Base-by-base conservation (phyloP, 768 basidiomycete species). In the Hygrocybe punicea region DNA sequence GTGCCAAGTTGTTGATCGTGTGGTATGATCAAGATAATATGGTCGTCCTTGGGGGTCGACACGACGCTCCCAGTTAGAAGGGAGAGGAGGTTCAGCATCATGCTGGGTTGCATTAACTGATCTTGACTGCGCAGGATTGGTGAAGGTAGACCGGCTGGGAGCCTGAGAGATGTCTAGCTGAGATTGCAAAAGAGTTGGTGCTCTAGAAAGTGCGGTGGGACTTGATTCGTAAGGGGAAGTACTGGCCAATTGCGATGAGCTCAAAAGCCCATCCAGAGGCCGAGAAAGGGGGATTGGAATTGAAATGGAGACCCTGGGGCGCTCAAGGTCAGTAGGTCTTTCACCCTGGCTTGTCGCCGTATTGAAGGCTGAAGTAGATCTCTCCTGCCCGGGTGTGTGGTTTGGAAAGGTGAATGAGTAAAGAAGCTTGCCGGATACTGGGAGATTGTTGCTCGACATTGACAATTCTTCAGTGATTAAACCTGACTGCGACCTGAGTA, bases 21-120 rank as follows among this genome's bases (percentile, higher is more conserved):
- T 83, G 63, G 82, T 87, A 69, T 95, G 93, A 69, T 96, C 93
- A 57, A 95, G 91, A 67, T 89, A 94, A 71, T 95, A 95, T 21
- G 82, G 71, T 56, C 93, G 75, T 4, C 85, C 85, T 55, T 85
- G 81, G 19, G 78, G 76, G 67, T 93, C 92, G 47, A 79, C 75
- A 29, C 93, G 84, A 58, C 90, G 81, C 68, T 95, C 93, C 91
- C 91, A 95, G 4, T 91, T 90, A 21, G 75, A 69, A 0, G 92
- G 91, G 34, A 95, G 75, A 17, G 84, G 80, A 14, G 79, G 78
- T 17, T 83, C 81, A 47, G 81, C 77, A 61, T 88, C 86, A 53
- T 87, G 83, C 60, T 81, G 76, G 14, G 71, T 24, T 10, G 19
- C 29, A 35, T 48, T 50, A 6, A 6, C 6, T 29, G 45, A n/a